Evolutionary conservation across 2,329 filamentous ascomycete genomes (phyloP), one percentile per base, ranked within the genome.

Genomic region (Penicillium sp.): DNA sequence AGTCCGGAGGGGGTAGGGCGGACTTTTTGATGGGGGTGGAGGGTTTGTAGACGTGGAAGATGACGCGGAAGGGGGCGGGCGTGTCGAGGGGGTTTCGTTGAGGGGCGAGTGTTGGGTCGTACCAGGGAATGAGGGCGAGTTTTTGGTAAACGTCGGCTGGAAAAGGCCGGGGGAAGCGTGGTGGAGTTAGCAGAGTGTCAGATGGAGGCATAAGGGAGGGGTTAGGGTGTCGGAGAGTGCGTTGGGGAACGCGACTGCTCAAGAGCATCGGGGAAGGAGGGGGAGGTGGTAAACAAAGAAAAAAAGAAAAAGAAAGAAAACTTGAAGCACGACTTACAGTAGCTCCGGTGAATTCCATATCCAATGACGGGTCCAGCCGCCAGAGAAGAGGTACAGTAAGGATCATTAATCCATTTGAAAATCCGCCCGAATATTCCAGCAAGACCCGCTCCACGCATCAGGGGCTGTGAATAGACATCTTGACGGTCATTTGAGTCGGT

Each of bases 1-100:
- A 96, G 65, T 96, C 88, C 0, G 91, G 90, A 0, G 79, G 64
- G 0, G 85, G 85, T 1, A 88, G 90, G 4, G 78, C 80, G n/a
- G 83, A 81, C 69, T 96, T 96, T 57, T 84, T 83, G 72, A 91
- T 93, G 0, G 78, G 74, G 57, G 76, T 66, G 66, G 75, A 71
- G 53, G 85, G 81, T 66, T 91, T 94, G 83, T 88, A 96, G 50
- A 95, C 76, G 67, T 94, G 78, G 69, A 83, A 95, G 54, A 85
- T 81, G 33, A 95, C 74, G 52, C 80, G 80, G 73, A 87, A 95
- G 0, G 85, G 83, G 9, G 75, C 61, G 32, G 56, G 64, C 12
- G 64, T 66, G 41, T 44, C 50, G 49, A 46, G 45, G 40, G 53
- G 53, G n/a, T 56, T 43, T 43, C 59, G 47, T 29, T 59, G 47